phyloP scores from a whole-genome alignment of 345 rosid genomes.

The Firmiana major region DNA sequence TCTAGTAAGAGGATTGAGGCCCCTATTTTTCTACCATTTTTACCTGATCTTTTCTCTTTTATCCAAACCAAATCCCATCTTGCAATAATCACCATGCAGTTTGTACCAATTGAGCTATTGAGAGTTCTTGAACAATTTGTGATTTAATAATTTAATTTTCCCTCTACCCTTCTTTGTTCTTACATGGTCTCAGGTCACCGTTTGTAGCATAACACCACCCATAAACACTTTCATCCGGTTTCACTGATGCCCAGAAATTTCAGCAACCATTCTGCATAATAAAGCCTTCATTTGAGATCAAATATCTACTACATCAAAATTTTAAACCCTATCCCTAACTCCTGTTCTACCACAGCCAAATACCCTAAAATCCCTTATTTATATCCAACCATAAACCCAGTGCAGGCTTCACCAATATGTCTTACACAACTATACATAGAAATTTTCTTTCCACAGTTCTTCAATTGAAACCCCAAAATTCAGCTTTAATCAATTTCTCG shows the following conservation, averaged over 20 bases:
- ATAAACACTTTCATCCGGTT: not conserved
- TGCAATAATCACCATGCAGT: not conserved
- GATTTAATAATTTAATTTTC: not conserved
- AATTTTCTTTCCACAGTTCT: not conserved
- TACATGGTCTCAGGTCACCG: not conserved
- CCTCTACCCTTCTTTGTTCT: not conserved
- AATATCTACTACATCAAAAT: not conserved
- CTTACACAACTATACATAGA: not conserved
- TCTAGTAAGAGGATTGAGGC: not conserved
- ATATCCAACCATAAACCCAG: not conserved
- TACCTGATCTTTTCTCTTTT: not conserved
- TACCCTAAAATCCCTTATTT: not conserved
- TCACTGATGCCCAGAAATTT: not conserved
- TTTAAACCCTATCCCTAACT: not conserved
- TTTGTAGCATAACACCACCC: not conserved
- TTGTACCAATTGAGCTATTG: not conserved
- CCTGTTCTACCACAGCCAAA: not conserved
- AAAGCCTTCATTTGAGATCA: not conserved
- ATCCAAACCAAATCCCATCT: not conserved
- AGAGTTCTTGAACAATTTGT: not conserved
- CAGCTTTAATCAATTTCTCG: not conserved
- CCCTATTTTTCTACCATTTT: not conserved
- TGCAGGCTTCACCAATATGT: not conserved
- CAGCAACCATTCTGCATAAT: not conserved
- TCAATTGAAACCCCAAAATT: not conserved